phyloP scores from a whole-genome alignment of 768 basidiomycete species.

The Lactifluus volemus region DNA sequence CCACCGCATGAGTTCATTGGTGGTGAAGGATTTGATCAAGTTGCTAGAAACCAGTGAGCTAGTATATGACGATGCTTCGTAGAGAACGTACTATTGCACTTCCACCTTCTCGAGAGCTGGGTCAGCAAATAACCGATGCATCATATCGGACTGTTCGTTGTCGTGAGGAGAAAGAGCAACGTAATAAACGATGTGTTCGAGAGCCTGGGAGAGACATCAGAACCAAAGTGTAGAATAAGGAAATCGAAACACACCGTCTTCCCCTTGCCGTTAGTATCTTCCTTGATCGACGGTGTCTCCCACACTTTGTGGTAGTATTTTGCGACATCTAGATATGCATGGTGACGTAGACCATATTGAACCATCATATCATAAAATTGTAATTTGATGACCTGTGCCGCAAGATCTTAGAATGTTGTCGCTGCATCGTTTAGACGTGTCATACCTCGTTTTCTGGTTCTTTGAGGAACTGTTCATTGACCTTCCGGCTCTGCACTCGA shows the following conservation, averaged over 20 bases:
- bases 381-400: conserved; percentile 78
- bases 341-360: conserved; percentile 79
- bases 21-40: conserved; percentile 89
- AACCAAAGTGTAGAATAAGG: background rate
- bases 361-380: conserved; percentile 97
- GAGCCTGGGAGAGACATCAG: conserved; percentile 44
- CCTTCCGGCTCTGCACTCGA: conserved; percentile 83
- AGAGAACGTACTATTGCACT: conserved; percentile 60
- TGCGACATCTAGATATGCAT: conserved; percentile 84
- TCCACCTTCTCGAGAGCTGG: conserved; percentile 74
- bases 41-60: conserved; percentile 46
- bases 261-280: conserved; percentile 63
- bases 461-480: conserved; percentile 89
- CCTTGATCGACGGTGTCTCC: conserved; percentile 93
- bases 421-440: background rate
- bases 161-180: conserved; percentile 88
- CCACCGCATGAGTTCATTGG: conserved; percentile 93
- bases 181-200: conserved; percentile 93
- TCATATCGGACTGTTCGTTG: conserved; percentile 96
- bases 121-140: conserved; percentile 77
- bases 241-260: conserved; percentile 42
- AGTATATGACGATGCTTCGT: background rate
- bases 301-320: conserved; percentile 95
- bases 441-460: conserved; percentile 80
- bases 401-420: background rate